Evolutionary conservation across 2,329 filamentous ascomycete genomes (phyloP), one percentile per base, ranked within the genome.

Genomic region (Epichloe hybrida): DNA sequence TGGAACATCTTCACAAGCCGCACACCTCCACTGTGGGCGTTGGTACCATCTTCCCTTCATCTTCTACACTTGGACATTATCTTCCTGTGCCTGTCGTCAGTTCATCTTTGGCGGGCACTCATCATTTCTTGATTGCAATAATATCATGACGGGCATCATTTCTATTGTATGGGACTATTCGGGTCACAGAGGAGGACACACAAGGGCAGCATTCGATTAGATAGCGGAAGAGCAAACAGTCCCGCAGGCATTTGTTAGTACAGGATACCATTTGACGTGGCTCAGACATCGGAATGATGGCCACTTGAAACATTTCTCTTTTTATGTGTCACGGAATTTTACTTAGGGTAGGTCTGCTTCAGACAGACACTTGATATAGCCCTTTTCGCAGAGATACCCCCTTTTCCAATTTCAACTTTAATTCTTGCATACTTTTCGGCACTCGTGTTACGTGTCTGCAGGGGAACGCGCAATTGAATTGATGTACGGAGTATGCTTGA

Each of bases 231-330:
- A 38, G 36, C 31, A 13, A 15, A 45, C 5, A 45, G 8, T 41
- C 11, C 15, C 39, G 21, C 38, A 15, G 7, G 38, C 43, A 48
- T 39, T 35, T 46, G 2, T 42, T 38, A 42, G 41, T 47, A 46
- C 13, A 52, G 43, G 51, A 52, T 52, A 52, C 51, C 51, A 50
- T 47, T 52, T 50, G 51, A 50, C 34, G 51, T 50, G 51, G 50
- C 48, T 40, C 40, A n/a, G 34, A 38, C 27, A 40, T 21, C 27
- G 36, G 23, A 20, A 46, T 23, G 38, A 36, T 12, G 50, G n/a
- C 46, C 42, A 42, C 42, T 52, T 36, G 21, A n/a, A 13, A 15
- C 34, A 9, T 17, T 27, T 47, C 12, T 11, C 17, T 31, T 3
- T 38, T 3, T 38, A n/a, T 21, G 5, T 45, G 42, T 36, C 9